phyloP scores from a whole-genome alignment of 164 flowering plant species.

The Magnolia kwangsiensis region DNA sequence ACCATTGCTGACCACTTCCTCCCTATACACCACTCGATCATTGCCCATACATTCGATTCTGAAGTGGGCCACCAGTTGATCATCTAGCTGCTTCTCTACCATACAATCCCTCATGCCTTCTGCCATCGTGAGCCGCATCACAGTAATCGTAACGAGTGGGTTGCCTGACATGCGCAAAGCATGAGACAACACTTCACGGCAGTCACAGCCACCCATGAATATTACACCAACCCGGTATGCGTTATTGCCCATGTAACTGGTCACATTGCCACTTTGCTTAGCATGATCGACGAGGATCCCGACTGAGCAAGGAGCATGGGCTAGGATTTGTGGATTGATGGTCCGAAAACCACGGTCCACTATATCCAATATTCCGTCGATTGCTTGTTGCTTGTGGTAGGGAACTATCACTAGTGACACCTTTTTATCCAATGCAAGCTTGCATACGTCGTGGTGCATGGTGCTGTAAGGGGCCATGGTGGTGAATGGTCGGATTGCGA shows the following conservation, averaged over 20 bases:
- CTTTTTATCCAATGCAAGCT: constrained; percentile 39
- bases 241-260: constrained; percentile 19
- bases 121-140: constrained; percentile 47
- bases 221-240: constrained; percentile 38
- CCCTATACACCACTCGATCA: constrained; percentile 1
- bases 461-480: constrained; percentile 36
- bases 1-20: neutral
- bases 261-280: constrained; percentile 9
- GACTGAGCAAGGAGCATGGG: constrained; percentile 27
- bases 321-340: constrained; percentile 22
- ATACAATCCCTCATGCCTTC: constrained; percentile 11
- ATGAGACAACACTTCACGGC: constrained; percentile 64
- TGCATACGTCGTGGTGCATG: constrained; percentile 72
- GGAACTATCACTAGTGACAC: constrained; percentile 52
- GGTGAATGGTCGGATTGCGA: constrained; percentile 39
- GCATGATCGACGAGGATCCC: constrained; percentile 21
- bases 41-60: neutral
- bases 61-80: neutral
- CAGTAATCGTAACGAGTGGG: constrained; percentile 58
- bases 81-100: constrained; percentile 2
- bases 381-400: constrained; percentile 19
- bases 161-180: constrained; percentile 52
- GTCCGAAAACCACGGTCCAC: constrained; percentile 7
- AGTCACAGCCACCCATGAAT: constrained; percentile 78
- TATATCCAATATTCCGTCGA: neutral